Evolutionary conservation across 1,139 yeast genomes (phyloP).

Genomic region (Lodderomyces parapsilosis): DNA sequence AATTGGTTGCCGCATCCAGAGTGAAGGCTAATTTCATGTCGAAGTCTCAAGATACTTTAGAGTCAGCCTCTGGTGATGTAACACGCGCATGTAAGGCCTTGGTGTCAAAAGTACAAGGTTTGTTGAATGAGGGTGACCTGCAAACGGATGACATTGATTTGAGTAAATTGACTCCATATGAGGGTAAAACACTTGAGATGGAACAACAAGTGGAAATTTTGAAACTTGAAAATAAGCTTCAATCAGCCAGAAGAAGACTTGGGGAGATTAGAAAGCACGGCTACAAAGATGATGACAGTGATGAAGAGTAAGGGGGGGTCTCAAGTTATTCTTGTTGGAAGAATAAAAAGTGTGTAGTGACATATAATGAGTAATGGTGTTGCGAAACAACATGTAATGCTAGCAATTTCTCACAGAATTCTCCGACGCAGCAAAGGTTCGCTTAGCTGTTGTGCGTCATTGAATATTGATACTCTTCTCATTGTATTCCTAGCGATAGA

Average conservation of each 20-base stretch:
- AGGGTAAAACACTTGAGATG: conserved; percentile 86
- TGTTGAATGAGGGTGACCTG: conserved; percentile 41
- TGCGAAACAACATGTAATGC: no score
- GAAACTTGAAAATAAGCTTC: conserved; percentile 73
- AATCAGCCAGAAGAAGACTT: conserved; percentile 72
- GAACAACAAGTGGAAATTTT: conserved; percentile 91
- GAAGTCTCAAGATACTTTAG: conserved; percentile 73
- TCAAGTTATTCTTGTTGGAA: no score
- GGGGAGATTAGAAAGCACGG: conserved; percentile 84
- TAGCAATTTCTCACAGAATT: no score
- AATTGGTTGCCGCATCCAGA: conserved; percentile 87
- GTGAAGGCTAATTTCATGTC: conserved; percentile 81
- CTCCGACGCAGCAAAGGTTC: no score
- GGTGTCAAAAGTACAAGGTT: conserved; percentile 67
- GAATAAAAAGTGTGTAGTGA: no score
- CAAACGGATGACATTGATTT: conserved; percentile 55
- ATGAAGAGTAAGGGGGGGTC: conserved; percentile 8
- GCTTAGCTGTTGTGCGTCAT: no score
- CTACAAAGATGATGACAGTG: conserved; percentile 53
- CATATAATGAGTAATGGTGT: no score
- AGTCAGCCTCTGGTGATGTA: conserved; percentile 66
- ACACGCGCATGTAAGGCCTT: conserved; percentile 72
- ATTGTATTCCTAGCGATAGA: no score
- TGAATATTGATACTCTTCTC: no score
- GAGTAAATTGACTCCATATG: conserved; percentile 69